Evolutionary conservation across 768 basidiomycete species (phyloP), one percentile per base, ranked within the genome.

Genomic region (Chalciporus pseudorubinellus): DNA sequence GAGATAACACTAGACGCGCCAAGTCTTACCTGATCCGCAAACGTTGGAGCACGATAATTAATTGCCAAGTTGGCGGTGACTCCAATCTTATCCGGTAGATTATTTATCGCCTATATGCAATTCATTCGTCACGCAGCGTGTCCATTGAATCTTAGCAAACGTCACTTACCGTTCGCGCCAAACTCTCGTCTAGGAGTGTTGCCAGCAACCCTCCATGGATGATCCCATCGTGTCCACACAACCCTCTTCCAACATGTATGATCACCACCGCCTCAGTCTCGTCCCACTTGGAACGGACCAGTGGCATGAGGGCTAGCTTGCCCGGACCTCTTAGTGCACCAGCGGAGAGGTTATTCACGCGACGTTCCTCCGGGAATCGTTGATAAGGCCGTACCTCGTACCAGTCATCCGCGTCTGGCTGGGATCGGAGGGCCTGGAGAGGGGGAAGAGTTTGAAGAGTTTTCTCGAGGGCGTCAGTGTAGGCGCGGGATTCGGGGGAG

Each of bases 141-240:
- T 9, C 26, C 6, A 6, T 26, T 9, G 9, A 26, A 6, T 26
- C 26, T 9, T 6, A 26, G 26, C 7, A 26, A 26, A 7, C 26
- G 26, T n/a, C n/a, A 26, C 26, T 26, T 9, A 26, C 26, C 60
- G 83, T 87, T 53, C 95, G 74, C 49, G 85, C 85, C 39, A 97
- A 64, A 14, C 77, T 75, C 74, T 99, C 95, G 56, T 99, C 95
- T 49, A 97, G 66, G 16, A 98, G 68, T 2, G 93, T 97, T 34
- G 94, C 92, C 18, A 98, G 74, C 52, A 98, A 61, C 1, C 95
- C 95, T 0, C 95, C 95, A 60, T 99, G 95, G 3, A 98, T 73
- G 54, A 99, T 93, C 0, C 95, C 95, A 69, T 95, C 93, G 56
- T 95, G 88, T 4, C 91, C 95, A 63, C 95, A 98, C 46, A 98